Evolutionary conservation across 148 eudicot species (phyloP).

Genomic region (Fagopyrum homotropicum): DNA sequence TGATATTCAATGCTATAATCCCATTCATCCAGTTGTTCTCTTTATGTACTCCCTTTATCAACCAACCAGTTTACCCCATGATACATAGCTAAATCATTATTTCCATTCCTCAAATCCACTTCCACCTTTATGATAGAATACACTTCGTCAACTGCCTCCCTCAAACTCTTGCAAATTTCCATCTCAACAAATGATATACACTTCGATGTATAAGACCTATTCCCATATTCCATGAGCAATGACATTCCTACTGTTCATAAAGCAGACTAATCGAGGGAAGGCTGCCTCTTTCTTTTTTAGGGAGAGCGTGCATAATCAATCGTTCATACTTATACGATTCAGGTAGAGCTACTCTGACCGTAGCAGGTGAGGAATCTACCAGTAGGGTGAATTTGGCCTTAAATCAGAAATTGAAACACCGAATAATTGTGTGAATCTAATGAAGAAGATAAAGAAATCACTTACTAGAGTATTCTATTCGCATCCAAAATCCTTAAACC

Average conservation of each 20-base stretch:
- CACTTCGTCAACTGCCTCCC: not conserved
- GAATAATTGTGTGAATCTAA: too few relatives aligned
- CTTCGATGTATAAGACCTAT: not conserved
- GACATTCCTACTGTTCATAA: not conserved
- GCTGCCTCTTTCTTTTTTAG: too few relatives aligned
- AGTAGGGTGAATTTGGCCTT: too few relatives aligned
- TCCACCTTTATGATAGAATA: not conserved
- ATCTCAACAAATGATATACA: not conserved
- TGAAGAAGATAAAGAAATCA: too few relatives aligned
- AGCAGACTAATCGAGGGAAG: not conserved
- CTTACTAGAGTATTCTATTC: too few relatives aligned
- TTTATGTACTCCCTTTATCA: not conserved
- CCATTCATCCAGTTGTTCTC: not conserved
- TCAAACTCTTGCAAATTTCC: not conserved
- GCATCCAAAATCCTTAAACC: too few relatives aligned
- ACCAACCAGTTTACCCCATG: not conserved
- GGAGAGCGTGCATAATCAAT: too few relatives aligned
- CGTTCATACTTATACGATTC: too few relatives aligned
- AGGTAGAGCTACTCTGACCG: too few relatives aligned
- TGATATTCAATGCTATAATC: too few relatives aligned
- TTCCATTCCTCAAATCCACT: not conserved
- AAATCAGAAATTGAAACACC: too few relatives aligned
- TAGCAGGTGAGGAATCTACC: too few relatives aligned
- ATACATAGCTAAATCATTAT: not conserved
- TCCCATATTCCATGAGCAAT: not conserved